phyloP scores from a whole-genome alignment of 768 basidiomycete genomes.

The Obba rivulosa region DNA sequence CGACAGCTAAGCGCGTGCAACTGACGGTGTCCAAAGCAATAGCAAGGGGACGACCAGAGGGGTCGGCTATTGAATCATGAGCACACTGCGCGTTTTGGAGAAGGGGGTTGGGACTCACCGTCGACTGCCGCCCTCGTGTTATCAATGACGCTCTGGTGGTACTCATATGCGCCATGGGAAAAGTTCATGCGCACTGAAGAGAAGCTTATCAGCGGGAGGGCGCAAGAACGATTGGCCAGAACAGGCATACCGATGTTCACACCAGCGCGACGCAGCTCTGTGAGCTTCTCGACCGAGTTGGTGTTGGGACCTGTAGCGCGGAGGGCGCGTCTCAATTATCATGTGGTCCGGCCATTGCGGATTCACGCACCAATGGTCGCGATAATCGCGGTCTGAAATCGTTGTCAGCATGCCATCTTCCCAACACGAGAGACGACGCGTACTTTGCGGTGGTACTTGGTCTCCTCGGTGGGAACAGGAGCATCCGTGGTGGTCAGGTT shows the following conservation, averaged over 20 bases:
- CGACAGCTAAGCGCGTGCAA: conserved; percentile 7
- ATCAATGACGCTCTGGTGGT: conserved; percentile 98
- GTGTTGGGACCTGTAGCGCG: conserved; percentile 79
- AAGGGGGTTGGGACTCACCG: conserved; percentile 55
- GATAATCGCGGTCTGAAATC: conserved; percentile 87
- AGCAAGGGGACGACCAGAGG: conserved; percentile 84
- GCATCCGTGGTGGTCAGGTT: conserved; percentile 69
- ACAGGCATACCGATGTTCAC: conserved; percentile 87
- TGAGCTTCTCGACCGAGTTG: conserved; percentile 85
- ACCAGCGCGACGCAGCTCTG: conserved; percentile 81
- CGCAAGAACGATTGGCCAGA: neutral
- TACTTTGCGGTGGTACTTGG: conserved; percentile 91
- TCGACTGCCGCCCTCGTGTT: conserved; percentile 87
- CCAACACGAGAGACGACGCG: conserved; percentile 16
- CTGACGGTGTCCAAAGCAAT: conserved; percentile 96
- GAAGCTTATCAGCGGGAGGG: conserved; percentile 1
- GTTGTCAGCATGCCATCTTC: neutral
- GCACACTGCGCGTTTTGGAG: conserved; percentile 2
- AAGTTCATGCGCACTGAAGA: conserved; percentile 97
- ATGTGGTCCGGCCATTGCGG: neutral
- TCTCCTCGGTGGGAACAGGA: conserved; percentile 66
- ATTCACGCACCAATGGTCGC: conserved; percentile 86
- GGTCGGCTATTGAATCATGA: conserved; percentile 42
- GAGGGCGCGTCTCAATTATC: neutral
- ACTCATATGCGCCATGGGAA: conserved; percentile 97